These are phyloP conservation scores for Adansonia digitata DNA, from an alignment of 345 rosid species.

Conservation along the genomic window DNA sequence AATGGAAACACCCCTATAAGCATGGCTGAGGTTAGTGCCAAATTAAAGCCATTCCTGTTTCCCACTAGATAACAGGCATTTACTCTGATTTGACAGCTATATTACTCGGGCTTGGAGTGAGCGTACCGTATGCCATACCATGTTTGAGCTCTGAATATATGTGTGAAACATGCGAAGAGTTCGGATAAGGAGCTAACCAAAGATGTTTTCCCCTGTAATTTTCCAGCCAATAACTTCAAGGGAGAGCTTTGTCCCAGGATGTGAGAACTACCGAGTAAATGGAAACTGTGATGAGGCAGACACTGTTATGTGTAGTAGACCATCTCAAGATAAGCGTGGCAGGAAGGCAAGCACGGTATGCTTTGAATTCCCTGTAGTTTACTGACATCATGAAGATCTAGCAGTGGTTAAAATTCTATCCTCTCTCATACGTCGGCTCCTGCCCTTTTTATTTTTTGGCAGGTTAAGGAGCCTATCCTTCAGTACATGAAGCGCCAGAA, in stretches of 20 bases:
- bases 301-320: conserved; percentile 36
- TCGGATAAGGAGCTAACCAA: neutral
- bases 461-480: conserved; percentile 96
- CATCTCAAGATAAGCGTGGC: conserved; percentile 55
- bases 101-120: neutral
- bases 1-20: conserved; percentile 68
- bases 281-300: conserved; percentile 37
- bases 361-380: conserved; percentile 1
- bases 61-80: neutral
- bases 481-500: conserved; percentile 71
- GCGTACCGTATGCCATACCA: too few species aligned
- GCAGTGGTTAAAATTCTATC: neutral
- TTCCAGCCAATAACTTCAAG: conserved; percentile 76
- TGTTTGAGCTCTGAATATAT: too few species aligned
- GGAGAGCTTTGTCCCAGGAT: conserved; percentile 62
- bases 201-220: conserved; percentile 5
- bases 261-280: conserved; percentile 34
- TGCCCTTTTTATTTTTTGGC: conserved; percentile 12
- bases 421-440: neutral
- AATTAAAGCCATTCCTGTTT: neutral
- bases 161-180: too few species aligned
- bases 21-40: conserved; percentile 53
- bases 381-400: neutral
- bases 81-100: neutral
- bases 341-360: conserved; percentile 88